Conservation (phyloP, 1,139 yeast species). For the Eremothecium sinecaudum region DNA sequence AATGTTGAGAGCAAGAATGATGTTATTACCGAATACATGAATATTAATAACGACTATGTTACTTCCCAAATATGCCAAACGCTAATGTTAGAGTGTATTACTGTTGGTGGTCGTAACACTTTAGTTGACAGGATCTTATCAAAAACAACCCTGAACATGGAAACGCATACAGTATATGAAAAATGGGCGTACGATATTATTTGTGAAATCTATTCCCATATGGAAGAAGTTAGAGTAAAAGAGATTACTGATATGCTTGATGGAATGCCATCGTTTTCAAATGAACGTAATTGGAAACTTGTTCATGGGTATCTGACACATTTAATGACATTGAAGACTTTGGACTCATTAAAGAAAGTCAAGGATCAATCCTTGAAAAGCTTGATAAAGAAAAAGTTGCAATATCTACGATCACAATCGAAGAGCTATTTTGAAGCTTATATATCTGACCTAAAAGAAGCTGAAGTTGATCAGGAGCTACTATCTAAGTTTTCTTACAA, state of each 20-base stretch:
- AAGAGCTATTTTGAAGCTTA: slow-evolving; percentile 15
- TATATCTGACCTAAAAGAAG: not conserved
- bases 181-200: slow-evolving; percentile 18
- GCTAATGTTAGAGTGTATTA: slow-evolving; percentile 21
- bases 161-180: slow-evolving; percentile 15
- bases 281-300: slow-evolving; percentile 15
- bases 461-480: not conserved
- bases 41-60: slow-evolving; percentile 15
- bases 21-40: slow-evolving; percentile 12
- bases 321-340: slow-evolving; percentile 28
- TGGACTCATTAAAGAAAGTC: slow-evolving; percentile 28
- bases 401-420: slow-evolving; percentile 17
- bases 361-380: slow-evolving; percentile 16
- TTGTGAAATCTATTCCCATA: slow-evolving; percentile 14
- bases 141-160: not conserved
- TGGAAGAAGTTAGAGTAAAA: slow-evolving; percentile 10
- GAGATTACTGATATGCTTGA: slow-evolving; percentile 8
- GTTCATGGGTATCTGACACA: slow-evolving; percentile 21
- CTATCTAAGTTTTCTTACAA: slow-evolving; percentile 1
- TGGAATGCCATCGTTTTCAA: slow-evolving; percentile 1
- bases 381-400: slow-evolving; percentile 15
- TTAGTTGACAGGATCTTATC: slow-evolving; percentile 9
- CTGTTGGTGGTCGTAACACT: slow-evolving; percentile 11
- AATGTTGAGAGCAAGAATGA: slow-evolving; percentile 8
- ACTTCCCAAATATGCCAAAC: slow-evolving; percentile 16